Base-by-base conservation (phyloP, 1,284 basidiomycete genomes). In the Microbotryomycetes sp. region DNA sequence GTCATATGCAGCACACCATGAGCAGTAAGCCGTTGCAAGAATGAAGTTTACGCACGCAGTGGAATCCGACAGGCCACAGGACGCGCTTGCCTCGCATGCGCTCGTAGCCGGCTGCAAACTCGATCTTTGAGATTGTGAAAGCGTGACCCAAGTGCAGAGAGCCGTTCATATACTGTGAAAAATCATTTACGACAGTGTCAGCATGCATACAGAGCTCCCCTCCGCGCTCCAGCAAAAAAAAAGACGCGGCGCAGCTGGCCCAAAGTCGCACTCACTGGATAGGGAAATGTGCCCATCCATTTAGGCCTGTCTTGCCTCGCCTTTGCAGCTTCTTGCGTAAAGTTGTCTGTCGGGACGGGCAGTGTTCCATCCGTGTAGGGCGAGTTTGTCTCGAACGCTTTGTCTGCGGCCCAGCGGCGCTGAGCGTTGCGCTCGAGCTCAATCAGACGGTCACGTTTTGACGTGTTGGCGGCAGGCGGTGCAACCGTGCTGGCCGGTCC, bases 71-170 rank as follows among this genome's bases (percentile, higher is more conserved):
- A 53, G 92, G 96, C 79, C 97, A 98, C 68, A 99, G 78, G 31
- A 89, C 91, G 41, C 89, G 83, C 79, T 96, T 96, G 57, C 96
- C 96, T 68, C 91, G 77, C 89, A 99, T 88, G 56, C 94, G 82
- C 78, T 99, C 87, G 76, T 89, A 98, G 24, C 96, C 96, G 46
- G 93, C 87, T 2, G 87, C 86, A 72, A 98, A 99, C 76, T 99
- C 96, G 75, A 97, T 88, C 80, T 99, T 99, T 64, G 91, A 93
- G 76, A 98, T 90, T 47, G 93, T 94, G 78, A 99, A 99, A 0
- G 89, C 94, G 78, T 99, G 96, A 47, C 96, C 96, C 35, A 98
- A 81, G 77, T 99, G 96, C 70, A 98, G 82, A 66, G 88, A 89
- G 54, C 96, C 96, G 75, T 99, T 99, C 91, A 97, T 97, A 81